Conservation (phyloP, 208 protist species). For the Herpetomonas tarakana region DNA sequence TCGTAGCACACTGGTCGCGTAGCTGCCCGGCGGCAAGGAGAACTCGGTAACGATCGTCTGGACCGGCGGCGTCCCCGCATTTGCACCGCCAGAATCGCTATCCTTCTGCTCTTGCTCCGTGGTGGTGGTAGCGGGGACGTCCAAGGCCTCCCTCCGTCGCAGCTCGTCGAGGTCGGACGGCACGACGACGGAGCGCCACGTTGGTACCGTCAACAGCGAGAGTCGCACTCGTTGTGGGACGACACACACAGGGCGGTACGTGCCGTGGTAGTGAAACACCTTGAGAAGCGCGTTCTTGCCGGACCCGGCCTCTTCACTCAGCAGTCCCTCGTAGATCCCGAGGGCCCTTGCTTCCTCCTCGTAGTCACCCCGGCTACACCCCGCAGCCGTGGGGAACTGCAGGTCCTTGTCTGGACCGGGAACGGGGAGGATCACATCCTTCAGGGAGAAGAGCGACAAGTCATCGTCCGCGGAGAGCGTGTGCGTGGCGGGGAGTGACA, state of each 20-base stretch:
- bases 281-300: conserved; percentile 50
- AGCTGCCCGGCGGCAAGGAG: conserved; percentile 77
- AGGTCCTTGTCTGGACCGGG: conserved; percentile 81
- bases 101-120: conserved; percentile 8
- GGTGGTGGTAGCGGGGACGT: background rate
- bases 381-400: conserved; percentile 49
- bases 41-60: conserved; percentile 62
- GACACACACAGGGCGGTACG: conserved; percentile 75
- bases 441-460: conserved; percentile 56
- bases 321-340: conserved; percentile 35
- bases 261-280: conserved; percentile 86
- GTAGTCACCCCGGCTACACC: conserved; percentile 63
- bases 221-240: conserved; percentile 40
- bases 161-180: conserved; percentile 62
- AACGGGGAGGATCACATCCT: conserved; percentile 89
- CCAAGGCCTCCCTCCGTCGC: background rate
- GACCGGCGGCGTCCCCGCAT: conserved; percentile 16
- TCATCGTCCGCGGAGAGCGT: conserved; percentile 61
- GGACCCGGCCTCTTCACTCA: conserved; percentile 5
- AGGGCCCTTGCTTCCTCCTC: conserved; percentile 16
- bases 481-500: conserved; percentile 44
- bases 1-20: conserved; percentile 81
- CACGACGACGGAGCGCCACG: conserved; percentile 48
- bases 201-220: conserved; percentile 13
- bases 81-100: background rate